Conservation (phyloP, 345 rosid genomes). For the Corchorus olitorius region DNA sequence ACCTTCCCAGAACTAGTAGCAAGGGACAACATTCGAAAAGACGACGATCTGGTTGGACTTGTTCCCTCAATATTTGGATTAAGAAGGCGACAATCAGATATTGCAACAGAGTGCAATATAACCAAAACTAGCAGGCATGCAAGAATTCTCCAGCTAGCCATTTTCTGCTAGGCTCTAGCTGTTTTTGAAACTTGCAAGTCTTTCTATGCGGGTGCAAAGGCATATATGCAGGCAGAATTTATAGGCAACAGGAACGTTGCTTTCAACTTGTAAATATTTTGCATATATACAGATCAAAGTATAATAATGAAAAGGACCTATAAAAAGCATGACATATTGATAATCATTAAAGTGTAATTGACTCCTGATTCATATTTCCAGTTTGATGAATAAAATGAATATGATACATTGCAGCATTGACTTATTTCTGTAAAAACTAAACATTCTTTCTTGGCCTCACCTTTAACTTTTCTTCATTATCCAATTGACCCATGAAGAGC, state of each 20-base stretch:
- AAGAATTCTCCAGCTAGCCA: slow-evolving; percentile 20
- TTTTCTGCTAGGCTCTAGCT: not conserved
- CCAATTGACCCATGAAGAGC: slow-evolving; percentile 4
- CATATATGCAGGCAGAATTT: not conserved
- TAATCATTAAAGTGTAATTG: slow-evolving; percentile 8
- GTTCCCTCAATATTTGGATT: slow-evolving; percentile 15
- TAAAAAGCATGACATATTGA: not conserved
- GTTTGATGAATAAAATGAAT: not conserved
- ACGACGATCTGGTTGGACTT: slow-evolving; percentile 24
- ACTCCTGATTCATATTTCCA: not conserved
- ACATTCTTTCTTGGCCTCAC: not conserved
- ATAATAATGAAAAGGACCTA: not conserved
- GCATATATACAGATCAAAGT: not conserved
- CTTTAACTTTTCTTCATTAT: not conserved
- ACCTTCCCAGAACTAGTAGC: slow-evolving; percentile 10
- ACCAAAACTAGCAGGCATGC: slow-evolving; percentile 9
- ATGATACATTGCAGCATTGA: not conserved
- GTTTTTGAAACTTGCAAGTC: not conserved
- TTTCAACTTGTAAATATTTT: not conserved
- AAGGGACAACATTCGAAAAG: slow-evolving; percentile 30
- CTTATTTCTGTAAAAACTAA: not conserved
- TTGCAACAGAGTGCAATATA: slow-evolving; percentile 19
- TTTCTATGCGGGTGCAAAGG: not conserved
- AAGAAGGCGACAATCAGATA: slow-evolving; percentile 21
- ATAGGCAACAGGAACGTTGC: slow-evolving; percentile 1